phyloP scores from a whole-genome alignment of 495 filamentous ascomycete species.

The Penicillium lagena region DNA sequence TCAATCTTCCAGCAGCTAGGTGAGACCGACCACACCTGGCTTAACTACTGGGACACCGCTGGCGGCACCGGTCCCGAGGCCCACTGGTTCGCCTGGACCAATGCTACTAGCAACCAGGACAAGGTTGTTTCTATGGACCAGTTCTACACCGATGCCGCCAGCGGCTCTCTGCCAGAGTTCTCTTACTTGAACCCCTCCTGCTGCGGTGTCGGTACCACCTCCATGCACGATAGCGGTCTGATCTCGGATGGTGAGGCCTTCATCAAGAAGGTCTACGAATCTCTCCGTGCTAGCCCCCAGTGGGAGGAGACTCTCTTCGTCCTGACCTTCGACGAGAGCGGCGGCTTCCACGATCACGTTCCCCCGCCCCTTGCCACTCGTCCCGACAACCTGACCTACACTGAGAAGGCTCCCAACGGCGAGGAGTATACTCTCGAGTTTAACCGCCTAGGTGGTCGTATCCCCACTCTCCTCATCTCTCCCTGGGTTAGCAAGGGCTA shows the following conservation, averaged over 20 bases:
- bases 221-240: constrained; percentile 41
- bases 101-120: constrained; percentile 19
- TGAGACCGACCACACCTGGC: constrained; percentile 37
- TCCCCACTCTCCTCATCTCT: constrained; percentile 43
- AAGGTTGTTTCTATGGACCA: constrained; percentile 22
- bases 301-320: constrained; percentile 43
- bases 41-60: constrained; percentile 43
- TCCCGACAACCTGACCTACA: constrained; percentile 37
- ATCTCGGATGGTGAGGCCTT: constrained; percentile 41
- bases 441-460: constrained; percentile 41
- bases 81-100: constrained; percentile 38
- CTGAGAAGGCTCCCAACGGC: constrained; percentile 32
- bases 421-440: constrained; percentile 38
- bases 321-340: constrained; percentile 45
- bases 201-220: constrained; percentile 39
- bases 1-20: constrained; percentile 43
- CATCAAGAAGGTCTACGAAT: constrained; percentile 45
- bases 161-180: constrained; percentile 37
- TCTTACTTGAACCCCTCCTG: constrained; percentile 47
- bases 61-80: constrained; percentile 24
- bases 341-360: constrained; percentile 46
- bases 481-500: constrained; percentile 37
- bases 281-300: constrained; percentile 35
- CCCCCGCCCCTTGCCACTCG: constrained; percentile 34
- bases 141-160: constrained; percentile 32